Percentiles rank a stretch among this genome's conserved stretches.
phyloP scores from a whole-genome alignment of 2,329 filamentous ascomycete species.

The Paracorniculantispora psalliotae region DNA sequence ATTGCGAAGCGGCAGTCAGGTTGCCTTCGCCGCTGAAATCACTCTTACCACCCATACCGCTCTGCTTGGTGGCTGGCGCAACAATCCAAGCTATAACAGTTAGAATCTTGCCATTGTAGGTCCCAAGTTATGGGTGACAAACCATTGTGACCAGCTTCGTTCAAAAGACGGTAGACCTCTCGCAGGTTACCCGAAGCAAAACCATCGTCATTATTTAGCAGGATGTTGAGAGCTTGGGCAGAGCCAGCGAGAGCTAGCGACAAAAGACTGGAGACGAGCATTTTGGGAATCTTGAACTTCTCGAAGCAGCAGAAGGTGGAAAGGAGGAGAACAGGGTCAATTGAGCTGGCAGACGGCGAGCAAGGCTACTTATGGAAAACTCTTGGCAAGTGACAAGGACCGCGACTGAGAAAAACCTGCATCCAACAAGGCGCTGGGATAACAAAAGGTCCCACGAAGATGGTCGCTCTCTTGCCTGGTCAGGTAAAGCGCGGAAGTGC shows the following conservation, averaged over 20 bases:
- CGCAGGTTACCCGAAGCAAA: conserved; percentile 27
- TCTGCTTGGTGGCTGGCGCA: conserved; percentile 26
- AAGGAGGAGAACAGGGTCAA: neutral
- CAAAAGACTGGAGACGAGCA: conserved; percentile 1
- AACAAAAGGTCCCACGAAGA: conserved; percentile 6
- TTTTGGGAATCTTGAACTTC: neutral
- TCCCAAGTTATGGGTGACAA: neutral
- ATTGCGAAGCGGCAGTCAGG: conserved; percentile 23
- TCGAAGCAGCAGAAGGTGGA: neutral
- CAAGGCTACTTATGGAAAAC: neutral
- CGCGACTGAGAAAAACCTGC: neutral
- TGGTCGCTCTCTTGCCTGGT: neutral
- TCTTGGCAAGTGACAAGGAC: conserved; percentile 1
- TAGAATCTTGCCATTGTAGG: neutral
- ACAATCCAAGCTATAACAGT: conserved; percentile 24
- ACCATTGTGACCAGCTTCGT: conserved; percentile 26
- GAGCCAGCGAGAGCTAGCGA: conserved; percentile 2
- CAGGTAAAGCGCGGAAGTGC: neutral
- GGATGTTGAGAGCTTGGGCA: conserved; percentile 24
- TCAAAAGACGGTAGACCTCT: conserved; percentile 26
- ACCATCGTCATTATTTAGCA: conserved; percentile 28
- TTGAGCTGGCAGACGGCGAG: neutral
- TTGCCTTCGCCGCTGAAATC: conserved; percentile 25
- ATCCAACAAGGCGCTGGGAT: neutral
- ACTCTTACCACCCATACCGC: conserved; percentile 25